Base-by-base conservation (phyloP, 2,329 filamentous ascomycete genomes). In the Rugonectria rugulosa region DNA sequence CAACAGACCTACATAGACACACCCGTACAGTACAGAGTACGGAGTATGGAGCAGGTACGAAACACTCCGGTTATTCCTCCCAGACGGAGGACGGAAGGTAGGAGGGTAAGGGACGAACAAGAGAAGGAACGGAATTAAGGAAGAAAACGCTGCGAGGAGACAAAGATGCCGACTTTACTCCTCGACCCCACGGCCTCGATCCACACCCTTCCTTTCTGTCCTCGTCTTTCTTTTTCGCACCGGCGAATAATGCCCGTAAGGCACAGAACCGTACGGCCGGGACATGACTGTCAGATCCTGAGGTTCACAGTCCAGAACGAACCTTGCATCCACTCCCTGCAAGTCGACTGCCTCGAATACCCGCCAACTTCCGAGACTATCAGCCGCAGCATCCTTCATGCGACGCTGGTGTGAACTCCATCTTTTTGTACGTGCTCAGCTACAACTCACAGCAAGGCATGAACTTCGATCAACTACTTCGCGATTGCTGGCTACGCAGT, bases 31-130 rank as follows among this genome's bases (percentile, higher is more conserved):
- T n/a, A n/a, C n/a, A n/a, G n/a, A n/a, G n/a, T n/a, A n/a, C n/a
- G n/a, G n/a, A n/a, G n/a, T n/a, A n/a, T n/a, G n/a, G n/a, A n/a
- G n/a, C n/a, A n/a, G n/a, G n/a, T n/a, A n/a, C n/a, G 7, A 54
- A 20, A 32, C 19, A 26, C 23, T 43, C 43, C 43, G 43, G 43
- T 49, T 42, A 49, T 57, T 53, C 41, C 48, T 44, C 49, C 51
- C 36, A 44, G 38, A 27, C 42, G 10, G 31, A 17, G 8, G n/a
- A 5, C 3, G 31, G 31, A 34, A 5, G 10, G 31, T 5, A 17
- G 31, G 10, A 31, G 31, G n/a, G 31, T 14, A 34, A 15, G 17
- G 14, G 31, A n/a, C 31, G 31, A 15, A 34, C 14, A 15, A 34
- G 31, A 34, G 17, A 34, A 15, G 31, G 14, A 14, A 34, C 31